These are phyloP conservation scores for Aspergillus biplanus DNA, from an alignment of 495 filamentous ascomycete genomes.

Conservation along the genomic window DNA sequence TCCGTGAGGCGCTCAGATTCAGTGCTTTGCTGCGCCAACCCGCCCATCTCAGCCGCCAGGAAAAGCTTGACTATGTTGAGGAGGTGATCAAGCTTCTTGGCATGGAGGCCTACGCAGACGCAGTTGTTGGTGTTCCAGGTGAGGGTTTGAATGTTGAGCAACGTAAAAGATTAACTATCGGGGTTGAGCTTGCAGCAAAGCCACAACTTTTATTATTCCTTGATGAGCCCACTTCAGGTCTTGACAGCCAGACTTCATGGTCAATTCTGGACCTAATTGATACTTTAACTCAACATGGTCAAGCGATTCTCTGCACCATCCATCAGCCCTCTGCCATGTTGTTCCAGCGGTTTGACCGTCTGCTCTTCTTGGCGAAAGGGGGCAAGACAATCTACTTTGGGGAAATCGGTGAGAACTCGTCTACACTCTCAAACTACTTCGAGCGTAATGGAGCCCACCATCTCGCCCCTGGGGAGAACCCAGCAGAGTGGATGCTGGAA, in stretches of 20 bases:
- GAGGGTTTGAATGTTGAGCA: conserved; percentile 86
- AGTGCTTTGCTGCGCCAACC: conserved; percentile 85
- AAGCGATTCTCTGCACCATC: conserved; percentile 93
- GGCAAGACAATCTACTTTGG: conserved; percentile 89
- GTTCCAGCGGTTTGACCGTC: conserved; percentile 77
- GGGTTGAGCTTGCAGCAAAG: conserved; percentile 87
- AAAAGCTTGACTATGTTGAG: conserved; percentile 55
- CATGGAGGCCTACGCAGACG: conserved; percentile 49
- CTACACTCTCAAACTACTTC: conserved; percentile 73
- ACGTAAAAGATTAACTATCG: conserved; percentile 85
- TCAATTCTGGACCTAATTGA: conserved; percentile 77
- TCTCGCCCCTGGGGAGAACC: conserved; percentile 71
- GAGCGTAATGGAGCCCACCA: conserved; percentile 71
- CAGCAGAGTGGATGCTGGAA: conserved; percentile 94
- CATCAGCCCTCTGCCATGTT: conserved; percentile 93
- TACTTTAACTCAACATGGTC: conserved; percentile 81
- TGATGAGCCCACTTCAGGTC: conserved; percentile 82
- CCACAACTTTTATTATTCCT: conserved; percentile 87
- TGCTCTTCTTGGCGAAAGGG: conserved; percentile 81
- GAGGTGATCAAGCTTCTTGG: conserved; percentile 53
- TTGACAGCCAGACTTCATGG: conserved; percentile 86
- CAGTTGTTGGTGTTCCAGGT: conserved; percentile 47
- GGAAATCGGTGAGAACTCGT: conserved; percentile 81
- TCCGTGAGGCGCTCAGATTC: conserved; percentile 81
- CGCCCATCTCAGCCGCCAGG: conserved; percentile 36